Base-by-base conservation (phyloP, 352 stramenopile species). In the Ophiocytium majus region DNA sequence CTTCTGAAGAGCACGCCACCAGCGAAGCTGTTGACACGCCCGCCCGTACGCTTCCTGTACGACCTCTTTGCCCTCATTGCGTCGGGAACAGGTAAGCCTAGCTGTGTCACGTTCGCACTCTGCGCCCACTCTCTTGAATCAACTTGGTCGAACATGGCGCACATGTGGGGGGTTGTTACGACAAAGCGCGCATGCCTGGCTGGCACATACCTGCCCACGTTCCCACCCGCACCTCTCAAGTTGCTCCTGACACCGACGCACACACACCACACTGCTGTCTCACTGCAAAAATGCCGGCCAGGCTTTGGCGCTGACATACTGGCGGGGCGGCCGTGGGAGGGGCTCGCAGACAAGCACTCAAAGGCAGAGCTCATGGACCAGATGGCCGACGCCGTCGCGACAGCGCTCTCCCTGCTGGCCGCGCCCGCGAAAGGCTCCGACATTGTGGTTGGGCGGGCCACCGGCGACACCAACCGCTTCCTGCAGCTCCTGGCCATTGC, bases 31-130 rank as follows among this genome's bases (percentile, higher is more conserved):
- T 66, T 88, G 57, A 34, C 76, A 23, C 50, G 80, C 36, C 84
- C 84, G 10, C 84, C 84, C 1, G 84, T 88, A 14, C 83, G 84
- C 37, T 88, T 88, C 81, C 66, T 88, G 80, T 88, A 79, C 80
- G 84, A 88, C 80, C 36, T 88, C 1, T 88, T 88, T 50, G 63
- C 63, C 32, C 64, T 75, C 17, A 74, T 88, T 57, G 80, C 84
- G 23, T 35, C 43, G n/a, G 28, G 79, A 17, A 88, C 84, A 1
- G 84, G 84, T 76, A 5, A 76, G 64, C 64, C 5, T 5, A 5
- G 34, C 31, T 37, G 19, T 66, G 57, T 23, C 28, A n/a, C n/a
- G n/a, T n/a, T n/a, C n/a, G n/a, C n/a, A n/a, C n/a, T n/a, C n/a
- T n/a, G n/a, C n/a, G n/a, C n/a, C n/a, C n/a, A n/a, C n/a, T n/a